Conservation (phyloP, 371 early-diverging fungal genomes). For the Mortierella sp. region DNA sequence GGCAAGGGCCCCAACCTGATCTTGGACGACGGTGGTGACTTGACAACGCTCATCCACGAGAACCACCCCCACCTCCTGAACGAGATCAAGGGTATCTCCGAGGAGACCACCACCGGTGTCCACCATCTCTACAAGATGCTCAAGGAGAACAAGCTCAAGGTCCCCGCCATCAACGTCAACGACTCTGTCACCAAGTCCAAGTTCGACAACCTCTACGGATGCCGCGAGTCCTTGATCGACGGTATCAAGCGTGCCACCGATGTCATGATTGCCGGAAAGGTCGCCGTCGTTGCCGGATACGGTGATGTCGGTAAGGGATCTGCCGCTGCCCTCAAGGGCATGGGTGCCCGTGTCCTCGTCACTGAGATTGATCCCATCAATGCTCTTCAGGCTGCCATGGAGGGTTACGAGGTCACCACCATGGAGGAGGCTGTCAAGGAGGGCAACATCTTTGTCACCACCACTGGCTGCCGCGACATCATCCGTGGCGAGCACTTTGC, state of each 20-base stretch:
- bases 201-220: constrained; percentile 99
- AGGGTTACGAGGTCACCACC: constrained; percentile 99
- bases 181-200: constrained; percentile 99
- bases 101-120: constrained; percentile 99
- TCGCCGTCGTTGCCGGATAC: constrained; percentile 98
- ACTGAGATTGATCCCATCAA: constrained; percentile 99
- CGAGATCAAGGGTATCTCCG: constrained; percentile 95
- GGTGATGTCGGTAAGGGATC: constrained; percentile 99
- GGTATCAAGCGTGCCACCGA: constrained; percentile 99
- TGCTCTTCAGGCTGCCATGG: constrained; percentile 98
- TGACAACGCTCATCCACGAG: constrained; percentile 96
- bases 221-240: constrained; percentile 99
- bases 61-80: constrained; percentile 88
- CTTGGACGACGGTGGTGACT: constrained; percentile 99
- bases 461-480: constrained; percentile 99
- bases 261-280: constrained; percentile 99
- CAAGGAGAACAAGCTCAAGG: constrained; percentile 93
- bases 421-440: constrained; percentile 95
- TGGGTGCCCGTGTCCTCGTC: constrained; percentile 98
- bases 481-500: constrained; percentile 92
- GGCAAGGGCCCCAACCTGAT: constrained; percentile 98
- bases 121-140: constrained; percentile 98
- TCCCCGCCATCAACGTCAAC: constrained; percentile 99
- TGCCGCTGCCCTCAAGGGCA: constrained; percentile 96
- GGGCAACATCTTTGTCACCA: constrained; percentile 98